phyloP scores from a whole-genome alignment of 129 eudicot genomes.

The Kitagawia praeruptora region DNA sequence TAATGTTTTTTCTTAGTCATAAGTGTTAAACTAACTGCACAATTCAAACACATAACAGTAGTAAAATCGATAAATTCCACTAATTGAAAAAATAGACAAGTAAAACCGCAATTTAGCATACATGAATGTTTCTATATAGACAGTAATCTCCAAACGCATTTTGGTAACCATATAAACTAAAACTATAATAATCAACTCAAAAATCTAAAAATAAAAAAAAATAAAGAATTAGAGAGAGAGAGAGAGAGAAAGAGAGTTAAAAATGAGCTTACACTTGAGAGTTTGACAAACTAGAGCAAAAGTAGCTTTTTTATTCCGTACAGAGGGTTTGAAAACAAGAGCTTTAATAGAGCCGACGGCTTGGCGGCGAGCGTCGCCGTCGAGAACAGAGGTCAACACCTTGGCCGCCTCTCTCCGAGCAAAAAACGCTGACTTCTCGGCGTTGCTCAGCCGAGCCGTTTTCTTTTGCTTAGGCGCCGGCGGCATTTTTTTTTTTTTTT shows the following conservation, averaged over 20 bases:
- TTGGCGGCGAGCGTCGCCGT: constrained; percentile 77
- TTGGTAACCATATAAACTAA: background rate
- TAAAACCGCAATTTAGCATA: background rate
- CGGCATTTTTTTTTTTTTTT: background rate
- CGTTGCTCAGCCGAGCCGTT: constrained; percentile 39
- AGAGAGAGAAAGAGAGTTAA: background rate
- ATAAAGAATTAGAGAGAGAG: background rate
- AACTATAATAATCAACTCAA: background rate
- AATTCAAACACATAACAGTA: too few relatives aligned
- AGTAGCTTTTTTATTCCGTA: constrained; percentile 82
- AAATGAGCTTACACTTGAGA: constrained; percentile 59
- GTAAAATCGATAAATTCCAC: background rate
- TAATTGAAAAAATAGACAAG: background rate
- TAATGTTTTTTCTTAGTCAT: background rate
- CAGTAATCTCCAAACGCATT: background rate
- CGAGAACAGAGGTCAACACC: constrained; percentile 55
- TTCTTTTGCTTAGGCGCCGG: constrained; percentile 28
- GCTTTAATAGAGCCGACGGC: constrained; percentile 83
- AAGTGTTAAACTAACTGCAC: background rate
- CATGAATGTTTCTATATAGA: background rate
- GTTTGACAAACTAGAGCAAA: constrained; percentile 93
- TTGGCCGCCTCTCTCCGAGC: constrained; percentile 94
- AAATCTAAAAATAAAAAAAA: background rate
- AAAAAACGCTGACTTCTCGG: constrained; percentile 74
- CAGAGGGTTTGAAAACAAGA: constrained; percentile 63